phyloP scores from a whole-genome alignment of 371 early-diverging fungal species.

The Syncephalastrum racemosum region DNA sequence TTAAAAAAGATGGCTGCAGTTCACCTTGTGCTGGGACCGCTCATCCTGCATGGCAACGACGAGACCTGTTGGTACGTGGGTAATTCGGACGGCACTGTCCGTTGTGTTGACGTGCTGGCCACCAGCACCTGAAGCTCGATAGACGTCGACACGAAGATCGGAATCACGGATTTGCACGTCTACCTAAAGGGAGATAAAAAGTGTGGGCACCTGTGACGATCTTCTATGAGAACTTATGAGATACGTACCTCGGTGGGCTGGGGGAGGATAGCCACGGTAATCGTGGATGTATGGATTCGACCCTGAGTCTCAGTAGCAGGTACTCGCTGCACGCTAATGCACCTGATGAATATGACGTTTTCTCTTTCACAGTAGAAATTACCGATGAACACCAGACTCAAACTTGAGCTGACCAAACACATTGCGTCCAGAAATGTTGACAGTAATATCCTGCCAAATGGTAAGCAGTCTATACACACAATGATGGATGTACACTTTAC shows the following conservation, averaged over 20 bases:
- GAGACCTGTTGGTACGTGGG: slow-evolving; percentile 90
- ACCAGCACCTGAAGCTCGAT: slow-evolving; percentile 80
- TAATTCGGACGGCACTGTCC: slow-evolving; percentile 92
- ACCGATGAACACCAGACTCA: slow-evolving; percentile 82
- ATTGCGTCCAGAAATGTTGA: slow-evolving; percentile 64
- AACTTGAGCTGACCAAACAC: slow-evolving; percentile 78
- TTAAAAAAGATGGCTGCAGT: background rate
- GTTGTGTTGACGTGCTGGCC: slow-evolving; percentile 96
- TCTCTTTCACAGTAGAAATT: background rate
- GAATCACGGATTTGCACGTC: slow-evolving; percentile 67
- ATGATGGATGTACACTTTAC: slow-evolving; percentile 25
- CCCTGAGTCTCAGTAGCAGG: slow-evolving; percentile 85
- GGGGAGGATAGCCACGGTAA: slow-evolving; percentile 83
- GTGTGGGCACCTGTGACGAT: background rate
- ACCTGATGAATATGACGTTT: too few species aligned
- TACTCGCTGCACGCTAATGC: slow-evolving; percentile 72
- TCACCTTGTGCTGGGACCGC: slow-evolving; percentile 80
- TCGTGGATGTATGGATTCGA: slow-evolving; percentile 84
- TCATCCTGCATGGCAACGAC: slow-evolving; percentile 89
- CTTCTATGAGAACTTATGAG: background rate
- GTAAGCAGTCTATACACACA: background rate
- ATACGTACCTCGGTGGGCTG: slow-evolving; percentile 63
- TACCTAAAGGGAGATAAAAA: slow-evolving; percentile 32
- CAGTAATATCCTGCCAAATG: slow-evolving; percentile 52
- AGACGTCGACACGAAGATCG: slow-evolving; percentile 78